These are phyloP conservation scores for Cochlearia excelsa DNA, from an alignment of 345 rosid genomes.

Conservation along the genomic window DNA sequence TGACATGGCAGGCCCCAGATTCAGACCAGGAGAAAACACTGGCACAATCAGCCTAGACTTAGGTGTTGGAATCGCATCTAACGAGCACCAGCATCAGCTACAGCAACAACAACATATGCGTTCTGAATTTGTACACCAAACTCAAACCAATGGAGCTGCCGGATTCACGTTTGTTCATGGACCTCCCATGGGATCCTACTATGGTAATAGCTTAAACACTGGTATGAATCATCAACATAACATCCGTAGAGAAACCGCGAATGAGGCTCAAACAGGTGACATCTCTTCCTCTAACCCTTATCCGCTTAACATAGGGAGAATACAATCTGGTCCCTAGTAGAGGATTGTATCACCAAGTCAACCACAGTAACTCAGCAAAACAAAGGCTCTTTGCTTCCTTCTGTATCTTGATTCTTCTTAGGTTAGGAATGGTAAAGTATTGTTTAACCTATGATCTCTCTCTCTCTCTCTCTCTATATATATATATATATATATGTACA, in stretches of 20 bases:
- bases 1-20: constrained; percentile 45
- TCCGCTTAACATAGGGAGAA: constrained; percentile 66
- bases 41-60: constrained; percentile 79
- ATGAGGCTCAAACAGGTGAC: constrained; percentile 44
- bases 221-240: constrained; percentile 46
- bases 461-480: constrained; percentile 12
- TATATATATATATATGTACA: constrained; percentile 1
- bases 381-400: constrained; percentile 21
- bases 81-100: constrained; percentile 43
- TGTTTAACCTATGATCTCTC: neutral
- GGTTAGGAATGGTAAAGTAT: constrained; percentile 29
- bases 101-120: constrained; percentile 36
- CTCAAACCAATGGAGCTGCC: constrained; percentile 40
- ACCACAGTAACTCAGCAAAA: constrained; percentile 4
- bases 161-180: constrained; percentile 54
- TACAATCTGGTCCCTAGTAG: constrained; percentile 65
- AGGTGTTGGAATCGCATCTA: constrained; percentile 77
- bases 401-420: constrained; percentile 29
- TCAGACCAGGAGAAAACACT: constrained; percentile 45
- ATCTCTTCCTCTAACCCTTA: constrained; percentile 39
- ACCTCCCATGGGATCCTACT: constrained; percentile 44
- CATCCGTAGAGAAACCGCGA: constrained; percentile 44
- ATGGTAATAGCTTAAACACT: constrained; percentile 49
- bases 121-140: constrained; percentile 39
- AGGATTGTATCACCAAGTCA: constrained; percentile 15